Evolutionary conservation across 179 eudicot genomes (phyloP), one percentile per base, ranked within the genome.

Genomic region (Carnegiea gigantea): DNA sequence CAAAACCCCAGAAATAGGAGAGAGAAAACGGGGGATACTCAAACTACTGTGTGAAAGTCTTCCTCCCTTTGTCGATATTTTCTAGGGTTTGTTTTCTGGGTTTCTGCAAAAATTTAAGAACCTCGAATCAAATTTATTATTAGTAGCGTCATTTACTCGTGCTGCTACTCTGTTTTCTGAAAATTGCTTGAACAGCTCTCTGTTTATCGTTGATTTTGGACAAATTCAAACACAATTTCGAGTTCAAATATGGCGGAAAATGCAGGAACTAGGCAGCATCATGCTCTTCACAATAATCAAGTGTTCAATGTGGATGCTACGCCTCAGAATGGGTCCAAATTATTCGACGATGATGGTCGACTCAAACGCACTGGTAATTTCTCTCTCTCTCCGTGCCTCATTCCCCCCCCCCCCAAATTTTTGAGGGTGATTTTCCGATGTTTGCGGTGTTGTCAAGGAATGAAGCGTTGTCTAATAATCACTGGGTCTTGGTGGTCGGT

Each of bases 271-370:
- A 62, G 7, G 44, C 70, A 81, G 18, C 78, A 80, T 44, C 62
- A 75, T 40, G 20, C 48, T 57, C 79, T 44, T 60, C 67, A 75
- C 48, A 73, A 70, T 3, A 73, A 70, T 6, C 87, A 84, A 59
- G 80, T 80, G 28, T 87, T 82, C 82, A 62, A 75, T 80, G 33
- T 82, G 8, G 77, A 72, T 1, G 81, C 15, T 20, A 68, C n/a
- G 0, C 43, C 83, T 4, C 82, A 68, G 6, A 28, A 18, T 23
- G 78, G 46, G 36, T 87, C 89, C 75, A 82, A 87, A 46, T 59
- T 82, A 13, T 75, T 74, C 71, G 89, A 87, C 38, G 89, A 87
- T 57, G 89, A 87, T 75, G 89, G 89, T 43, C 87, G 86, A 9
- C 48, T 78, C 72, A 87, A 87, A 64, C 75, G 89, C 80, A 77